Evolutionary conservation across 768 basidiomycete species (phyloP), one percentile per base, ranked within the genome.

Genomic region (Cubamyces sp.): DNA sequence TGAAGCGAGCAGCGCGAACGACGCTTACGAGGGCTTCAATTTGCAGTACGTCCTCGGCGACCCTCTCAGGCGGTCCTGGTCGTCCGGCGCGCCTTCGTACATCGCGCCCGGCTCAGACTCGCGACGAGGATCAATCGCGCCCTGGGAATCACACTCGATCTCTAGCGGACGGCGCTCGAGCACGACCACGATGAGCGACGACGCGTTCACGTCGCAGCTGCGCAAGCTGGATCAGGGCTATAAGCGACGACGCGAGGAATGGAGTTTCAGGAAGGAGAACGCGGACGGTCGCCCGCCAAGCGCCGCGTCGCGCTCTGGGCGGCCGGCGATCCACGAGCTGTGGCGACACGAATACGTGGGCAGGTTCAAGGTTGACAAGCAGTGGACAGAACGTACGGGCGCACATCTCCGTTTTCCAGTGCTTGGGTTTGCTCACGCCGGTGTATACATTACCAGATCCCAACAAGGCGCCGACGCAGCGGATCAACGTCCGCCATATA

Each of bases 321-420:
- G 69, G 50, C 70, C 83, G 18, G 80, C 80, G 51, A 74, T 81
- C 28, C 83, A 85, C 60, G 90, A 92, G 66, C 75, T 85, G 60
- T 92, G 90, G 91, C 75, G 78, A 51, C 88, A 86, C 67, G 80
- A 81, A 11, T 75, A 82, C 39, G 80, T 87, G 41, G 90, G 90
- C 14, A 76, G 81, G 57, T 90, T 86, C 73, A 87, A 79, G 70
- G 86, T 91, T 7, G 80, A 82, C 43, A 78, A 70, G 75, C 76
- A 71, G 66, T 69, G 68, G 25, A 68, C 78, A 57, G 57, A 62
- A 60, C 65, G 74, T 70, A 59, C 19, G 69, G 69, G 45, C 47
- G 60, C 49, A 52, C 23, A 60, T 50, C 9, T 39, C 48, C 21
- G 49, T 53, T 58, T 48, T 37, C 48, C 37, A 45, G 21, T 41